These are phyloP conservation scores for Dothiorella sarmentorum DNA, from an alignment of 2,329 filamentous ascomycete genomes.

Conservation along the genomic window DNA sequence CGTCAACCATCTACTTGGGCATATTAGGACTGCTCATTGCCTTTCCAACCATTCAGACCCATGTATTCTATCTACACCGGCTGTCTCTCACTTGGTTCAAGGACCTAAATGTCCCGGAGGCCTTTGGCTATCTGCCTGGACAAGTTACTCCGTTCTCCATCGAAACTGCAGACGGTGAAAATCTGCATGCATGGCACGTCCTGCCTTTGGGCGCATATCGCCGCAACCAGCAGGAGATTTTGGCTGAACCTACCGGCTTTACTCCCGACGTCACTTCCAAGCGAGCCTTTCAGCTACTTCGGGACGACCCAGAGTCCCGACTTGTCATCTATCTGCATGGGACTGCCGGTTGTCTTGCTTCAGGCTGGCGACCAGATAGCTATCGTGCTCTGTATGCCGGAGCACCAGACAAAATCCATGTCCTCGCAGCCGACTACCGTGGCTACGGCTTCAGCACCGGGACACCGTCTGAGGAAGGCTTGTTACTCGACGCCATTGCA, in stretches of 20 bases:
- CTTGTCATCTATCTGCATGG: constrained; percentile 63
- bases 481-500: constrained; percentile 74
- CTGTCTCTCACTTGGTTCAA: constrained; percentile 55
- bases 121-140: constrained; percentile 48
- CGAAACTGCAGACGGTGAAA: constrained; percentile 39
- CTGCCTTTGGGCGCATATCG: constrained; percentile 47
- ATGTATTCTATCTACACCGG: constrained; percentile 56
- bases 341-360: constrained; percentile 55
- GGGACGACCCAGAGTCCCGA: constrained; percentile 59
- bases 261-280: constrained; percentile 51
- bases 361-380: constrained; percentile 52
- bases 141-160: constrained; percentile 51
- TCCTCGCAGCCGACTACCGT: constrained; percentile 87
- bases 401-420: constrained; percentile 50
- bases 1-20: constrained; percentile 33
- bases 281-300: constrained; percentile 59
- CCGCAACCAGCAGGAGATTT: constrained; percentile 41
- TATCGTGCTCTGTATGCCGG: constrained; percentile 56
- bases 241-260: constrained; percentile 46
- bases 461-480: constrained; percentile 70
- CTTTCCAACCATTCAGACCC: constrained; percentile 49
- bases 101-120: constrained; percentile 48
- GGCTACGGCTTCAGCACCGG: constrained; percentile 84
- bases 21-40: constrained; percentile 46
- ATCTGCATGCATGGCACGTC: constrained; percentile 50